Evolutionary conservation across 164 flowering plant species (phyloP), one percentile per base, ranked within the genome.

Genomic region (Annona squamosa): DNA sequence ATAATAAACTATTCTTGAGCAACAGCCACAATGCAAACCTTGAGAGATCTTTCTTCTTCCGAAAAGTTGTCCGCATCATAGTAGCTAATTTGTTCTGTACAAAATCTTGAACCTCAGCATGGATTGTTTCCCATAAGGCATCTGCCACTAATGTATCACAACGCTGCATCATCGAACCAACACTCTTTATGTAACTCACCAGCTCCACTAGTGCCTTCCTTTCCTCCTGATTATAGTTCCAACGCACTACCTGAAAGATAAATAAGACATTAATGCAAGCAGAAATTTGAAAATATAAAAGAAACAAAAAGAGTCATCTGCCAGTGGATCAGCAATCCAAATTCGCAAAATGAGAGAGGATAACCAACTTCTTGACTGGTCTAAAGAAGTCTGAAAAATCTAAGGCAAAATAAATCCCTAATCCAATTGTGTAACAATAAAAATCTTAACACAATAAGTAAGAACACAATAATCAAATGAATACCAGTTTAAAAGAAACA

Each of bases 91-190:
- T 91, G 79, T 91, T 93, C 75, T 96, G 99, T 70, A 93, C 98
- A 85, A 96, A 96, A 83, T 96, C 99, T 80, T 96, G 99, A 74
- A 96, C 99, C 82, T 96, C 99, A 42, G 97, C 84, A 88, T 96
- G 98, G 72, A 96, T 86, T 37, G 97, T 96, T 84, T 96, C 99
- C 98, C 94, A 91, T 68, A 96, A 82, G 76, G 99, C 89, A 86
- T 96, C 98, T 68, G 98, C 92, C 52, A 96, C 91, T 71, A 90
- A 77, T 18, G 98, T 91, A 71, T 96, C 95, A 81, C 86, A 88
- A 48, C 85, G 85, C 74, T 88, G 93, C 98, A 96, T 84, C 93
- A 96, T 85, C 63, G 97, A 91, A 70, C 97, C 97, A 78, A 89
- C 77, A 74, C 93, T 88, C 83, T 96, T 96, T 76, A 96, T 89